Evolutionary conservation across 306 rosid species (phyloP), one percentile per base, ranked within the genome.

Genomic region (Ziziphus jujuba): DNA sequence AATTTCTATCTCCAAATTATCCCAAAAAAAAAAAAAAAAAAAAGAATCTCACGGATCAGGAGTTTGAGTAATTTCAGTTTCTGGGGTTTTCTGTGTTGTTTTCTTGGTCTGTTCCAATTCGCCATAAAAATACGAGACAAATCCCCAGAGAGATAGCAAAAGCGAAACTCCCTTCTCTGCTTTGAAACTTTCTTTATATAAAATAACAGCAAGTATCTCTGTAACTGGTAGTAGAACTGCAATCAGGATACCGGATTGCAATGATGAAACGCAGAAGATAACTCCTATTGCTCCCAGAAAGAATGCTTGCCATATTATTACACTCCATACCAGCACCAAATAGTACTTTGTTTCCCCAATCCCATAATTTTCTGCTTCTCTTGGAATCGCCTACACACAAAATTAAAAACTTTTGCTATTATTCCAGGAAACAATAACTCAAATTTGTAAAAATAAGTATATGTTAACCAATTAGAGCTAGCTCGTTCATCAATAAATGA

Each of bases 261-360:
- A 56, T 17, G 98, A 89, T 0, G 97, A 92, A 0, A 89, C 75
- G 11, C 85, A 92, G 43, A 87, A 92, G 61, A 89, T 75, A 44
- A 92, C 75, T 63, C 97, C 98, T 7, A 87, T 67, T 4, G 84
- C 88, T 56, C 97, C 98, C 40, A 92, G 11, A 79, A 85, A 92
- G 84, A 85, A 92, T 33, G 48, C 50, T 56, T 89, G 97, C 92
- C 91, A 92, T 40, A 82, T 51, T 50, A 92, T 61, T 11, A 88
- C 88, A 66, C 80, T 80, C 57, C 56, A 59, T 35, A 70, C 91
- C 3, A 89, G 36, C 69, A 89, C 75, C 28, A 79, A 66, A 20
- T 89, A 92, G 69, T 87, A 92, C 54, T 55, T 84, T 0, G 79
- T 81, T 63, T 82, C 85, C 28, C 95, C 92, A 0, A 85, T 76